phyloP scores from a whole-genome alignment of 257 asterid genomes.

The Solanum okadae region DNA sequence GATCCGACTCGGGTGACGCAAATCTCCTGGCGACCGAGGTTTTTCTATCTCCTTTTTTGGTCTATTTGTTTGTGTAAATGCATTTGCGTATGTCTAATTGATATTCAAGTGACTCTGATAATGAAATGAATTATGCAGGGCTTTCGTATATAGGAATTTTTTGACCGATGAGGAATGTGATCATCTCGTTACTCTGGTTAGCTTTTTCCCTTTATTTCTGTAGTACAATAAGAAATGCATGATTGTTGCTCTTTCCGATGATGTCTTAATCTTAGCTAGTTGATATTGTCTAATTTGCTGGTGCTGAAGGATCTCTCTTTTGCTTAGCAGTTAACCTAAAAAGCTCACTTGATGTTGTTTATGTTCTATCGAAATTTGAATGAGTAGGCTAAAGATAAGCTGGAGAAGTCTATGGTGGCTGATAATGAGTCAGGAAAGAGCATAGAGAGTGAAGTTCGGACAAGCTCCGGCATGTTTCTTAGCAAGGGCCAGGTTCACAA shows the following conservation, averaged over 20 bases:
- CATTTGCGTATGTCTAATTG: not conserved
- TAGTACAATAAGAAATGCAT: not conserved
- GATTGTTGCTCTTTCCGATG: not conserved
- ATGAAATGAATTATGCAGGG: constrained; percentile 36
- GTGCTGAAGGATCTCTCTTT: not conserved
- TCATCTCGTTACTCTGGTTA: constrained; percentile 69
- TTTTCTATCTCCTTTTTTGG: not conserved
- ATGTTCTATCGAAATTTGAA: constrained; percentile 2
- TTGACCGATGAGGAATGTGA: constrained; percentile 77
- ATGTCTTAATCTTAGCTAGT: not conserved
- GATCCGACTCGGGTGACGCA: constrained; percentile 82
- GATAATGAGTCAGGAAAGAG: constrained; percentile 93
- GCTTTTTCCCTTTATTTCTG: not conserved
- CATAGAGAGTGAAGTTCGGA: constrained; percentile 81
- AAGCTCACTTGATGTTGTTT: not conserved
- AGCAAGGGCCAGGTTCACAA: constrained; percentile 56
- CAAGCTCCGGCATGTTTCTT: constrained; percentile 97
- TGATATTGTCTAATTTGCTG: not conserved
- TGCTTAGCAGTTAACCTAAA: not conserved
- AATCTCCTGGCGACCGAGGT: constrained; percentile 92
- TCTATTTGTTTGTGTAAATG: not conserved
- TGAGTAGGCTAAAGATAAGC: constrained; percentile 76
- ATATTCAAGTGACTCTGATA: not conserved
- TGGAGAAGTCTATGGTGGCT: constrained; percentile 98
- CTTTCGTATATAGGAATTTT: constrained; percentile 62